Evolutionary conservation across 2,329 filamentous ascomycete species (phyloP).

Genomic region (Aspergillus felis): DNA sequence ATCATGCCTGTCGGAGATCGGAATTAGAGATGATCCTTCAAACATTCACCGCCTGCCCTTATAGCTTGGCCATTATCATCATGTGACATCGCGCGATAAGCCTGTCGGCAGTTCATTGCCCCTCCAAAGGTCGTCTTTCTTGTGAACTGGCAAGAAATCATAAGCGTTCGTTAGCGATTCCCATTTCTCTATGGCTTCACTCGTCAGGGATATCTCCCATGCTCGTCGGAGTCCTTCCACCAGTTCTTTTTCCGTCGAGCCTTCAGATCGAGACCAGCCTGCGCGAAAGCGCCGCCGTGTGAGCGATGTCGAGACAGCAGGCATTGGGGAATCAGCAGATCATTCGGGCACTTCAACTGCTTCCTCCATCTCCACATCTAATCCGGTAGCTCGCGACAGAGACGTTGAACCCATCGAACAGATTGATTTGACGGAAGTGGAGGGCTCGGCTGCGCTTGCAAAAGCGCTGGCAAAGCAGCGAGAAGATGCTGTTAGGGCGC

Average conservation of each 20-base stretch:
- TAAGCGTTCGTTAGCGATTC: not conserved
- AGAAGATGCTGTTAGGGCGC: conserved; percentile 48
- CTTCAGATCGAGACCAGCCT: conserved; percentile 2
- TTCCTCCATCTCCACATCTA: not conserved
- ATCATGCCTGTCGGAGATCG: conserved; percentile 8
- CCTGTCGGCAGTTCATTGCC: not conserved
- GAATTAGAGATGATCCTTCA: conserved; percentile 9
- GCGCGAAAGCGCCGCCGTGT: conserved; percentile 15
- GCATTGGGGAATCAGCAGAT: not conserved
- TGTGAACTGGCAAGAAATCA: not conserved
- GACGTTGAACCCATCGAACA: conserved; percentile 38
- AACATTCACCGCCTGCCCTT: conserved; percentile 10
- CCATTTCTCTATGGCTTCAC: not conserved
- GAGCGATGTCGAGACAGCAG: conserved; percentile 1
- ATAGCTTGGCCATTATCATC: conserved; percentile 2
- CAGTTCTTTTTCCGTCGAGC: not conserved
- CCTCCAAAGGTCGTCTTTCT: not conserved
- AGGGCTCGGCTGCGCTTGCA: conserved; percentile 39
- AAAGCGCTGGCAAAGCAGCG: conserved; percentile 51
- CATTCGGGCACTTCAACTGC: not conserved
- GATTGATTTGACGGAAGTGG: conserved; percentile 48
- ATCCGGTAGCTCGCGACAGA: not conserved
- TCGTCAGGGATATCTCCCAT: not conserved
- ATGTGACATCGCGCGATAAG: conserved; percentile 1
- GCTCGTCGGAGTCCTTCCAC: not conserved